Evolutionary conservation across 1,284 basidiomycete species (phyloP).

Genomic region (Golubevia sp.): DNA sequence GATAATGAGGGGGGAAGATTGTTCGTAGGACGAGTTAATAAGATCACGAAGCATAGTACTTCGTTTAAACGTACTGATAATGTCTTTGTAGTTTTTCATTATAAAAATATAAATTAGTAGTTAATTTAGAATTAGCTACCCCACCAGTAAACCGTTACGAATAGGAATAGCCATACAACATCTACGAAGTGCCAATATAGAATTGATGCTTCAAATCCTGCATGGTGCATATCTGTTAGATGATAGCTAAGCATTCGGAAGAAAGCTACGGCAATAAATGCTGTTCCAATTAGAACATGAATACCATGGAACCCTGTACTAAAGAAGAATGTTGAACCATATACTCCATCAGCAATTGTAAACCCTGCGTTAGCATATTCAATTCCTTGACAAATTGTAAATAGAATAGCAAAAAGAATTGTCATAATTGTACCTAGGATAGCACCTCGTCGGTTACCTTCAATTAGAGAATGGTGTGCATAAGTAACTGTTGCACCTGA

Average conservation of each 20-base stretch:
- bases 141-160: constrained; percentile 60
- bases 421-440: constrained; percentile 44
- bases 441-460: constrained; percentile 43
- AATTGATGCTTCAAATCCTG: constrained; percentile 57
- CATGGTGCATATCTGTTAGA: constrained; percentile 58
- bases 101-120: constrained; percentile 17
- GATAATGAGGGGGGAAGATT: too few species aligned
- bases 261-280: constrained; percentile 42
- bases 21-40: too few species aligned
- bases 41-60: constrained; percentile 12
- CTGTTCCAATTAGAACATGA: constrained; percentile 56
- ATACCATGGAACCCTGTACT: constrained; percentile 59
- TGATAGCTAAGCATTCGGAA: constrained; percentile 49
- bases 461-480: constrained; percentile 42
- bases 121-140: constrained; percentile 33
- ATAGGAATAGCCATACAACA: constrained; percentile 62
- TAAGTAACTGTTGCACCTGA: constrained; percentile 55
- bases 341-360: constrained; percentile 58
- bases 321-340: constrained; percentile 59
- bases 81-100: too few species aligned
- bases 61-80: too few species aligned
- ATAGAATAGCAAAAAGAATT: constrained; percentile 50
- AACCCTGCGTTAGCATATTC: constrained; percentile 56
- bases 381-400: constrained; percentile 60
- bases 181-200: constrained; percentile 60